phyloP scores from a whole-genome alignment of 441 rosid species.

The Francoa sonchifolia region DNA sequence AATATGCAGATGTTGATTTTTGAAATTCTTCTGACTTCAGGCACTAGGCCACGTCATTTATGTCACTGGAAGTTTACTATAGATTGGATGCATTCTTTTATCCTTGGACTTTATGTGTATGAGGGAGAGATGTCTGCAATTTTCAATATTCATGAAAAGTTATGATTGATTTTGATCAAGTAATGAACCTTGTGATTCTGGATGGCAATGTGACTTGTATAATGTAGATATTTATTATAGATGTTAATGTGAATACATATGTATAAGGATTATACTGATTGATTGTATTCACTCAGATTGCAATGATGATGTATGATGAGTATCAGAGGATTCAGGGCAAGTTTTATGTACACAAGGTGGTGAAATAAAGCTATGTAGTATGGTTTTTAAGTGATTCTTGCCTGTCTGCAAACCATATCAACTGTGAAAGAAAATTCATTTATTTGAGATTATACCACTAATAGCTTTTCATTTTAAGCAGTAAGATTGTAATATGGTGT shows the following conservation, averaged over 20 bases:
- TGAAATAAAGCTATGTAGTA: conserved; percentile 25
- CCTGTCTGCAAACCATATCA: conserved; percentile 11
- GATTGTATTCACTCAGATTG: conserved; percentile 70
- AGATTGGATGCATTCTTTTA: no score
- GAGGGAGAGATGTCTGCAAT: no score
- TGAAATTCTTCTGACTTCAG: no score
- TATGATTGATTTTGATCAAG: no score
- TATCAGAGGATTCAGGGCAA: conserved; percentile 36
- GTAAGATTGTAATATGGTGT: not conserved
- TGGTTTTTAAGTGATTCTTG: conserved; percentile 19
- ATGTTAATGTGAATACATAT: conserved; percentile 14
- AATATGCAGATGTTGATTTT: no score
- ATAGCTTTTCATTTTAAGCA: no score
- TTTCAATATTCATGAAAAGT: no score
- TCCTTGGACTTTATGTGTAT: no score
- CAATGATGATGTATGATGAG: conserved; percentile 96
- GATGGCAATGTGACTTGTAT: no score
- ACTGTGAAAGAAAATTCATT: conserved; percentile 1
- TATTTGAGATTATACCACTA: no score
- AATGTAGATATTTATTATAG: no score
- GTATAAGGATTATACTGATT: conserved; percentile 31
- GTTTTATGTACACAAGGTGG: conserved; percentile 55
- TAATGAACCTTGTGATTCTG: no score
- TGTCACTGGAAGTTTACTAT: not conserved
- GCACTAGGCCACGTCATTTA: not conserved